phyloP scores from a whole-genome alignment of 345 rosid species.

The Citrus glauca region DNA sequence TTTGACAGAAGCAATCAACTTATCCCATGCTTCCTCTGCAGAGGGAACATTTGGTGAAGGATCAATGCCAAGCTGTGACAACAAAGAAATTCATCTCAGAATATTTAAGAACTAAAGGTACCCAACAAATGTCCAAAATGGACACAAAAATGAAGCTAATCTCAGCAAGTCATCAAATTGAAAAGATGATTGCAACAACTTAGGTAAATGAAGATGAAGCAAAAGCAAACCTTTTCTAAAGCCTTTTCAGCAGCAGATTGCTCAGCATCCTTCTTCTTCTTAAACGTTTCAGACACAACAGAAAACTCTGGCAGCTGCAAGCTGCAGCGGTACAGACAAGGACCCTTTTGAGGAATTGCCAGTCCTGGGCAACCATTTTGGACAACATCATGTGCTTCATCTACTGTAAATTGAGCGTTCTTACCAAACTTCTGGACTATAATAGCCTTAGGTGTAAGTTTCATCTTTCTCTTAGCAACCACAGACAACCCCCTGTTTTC shows the following conservation, averaged over 20 bases:
- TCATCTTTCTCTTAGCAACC: slow-evolving; percentile 30
- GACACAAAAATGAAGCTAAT: not conserved
- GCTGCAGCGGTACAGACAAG: slow-evolving; percentile 67
- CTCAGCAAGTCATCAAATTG: not conserved
- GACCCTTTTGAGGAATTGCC: slow-evolving; percentile 70
- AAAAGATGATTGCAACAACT: not conserved
- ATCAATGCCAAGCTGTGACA: slow-evolving; percentile 66
- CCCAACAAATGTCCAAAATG: not conserved
- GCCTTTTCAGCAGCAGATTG: slow-evolving; percentile 92
- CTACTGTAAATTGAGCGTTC: slow-evolving; percentile 56
- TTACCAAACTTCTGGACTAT: slow-evolving; percentile 68
- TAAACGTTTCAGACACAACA: slow-evolving; percentile 54
- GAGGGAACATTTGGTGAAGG: slow-evolving; percentile 44
- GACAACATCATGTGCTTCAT: slow-evolving; percentile 62
- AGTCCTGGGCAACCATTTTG: slow-evolving; percentile 83
- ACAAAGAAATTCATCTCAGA: not conserved
- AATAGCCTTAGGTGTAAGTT: slow-evolving; percentile 72
- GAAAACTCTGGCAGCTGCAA: slow-evolving; percentile 75
- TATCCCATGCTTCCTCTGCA: slow-evolving; percentile 58
- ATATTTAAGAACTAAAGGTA: not conserved
- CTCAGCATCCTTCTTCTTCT: slow-evolving; percentile 89
- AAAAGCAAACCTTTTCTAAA: slow-evolving; percentile 56
- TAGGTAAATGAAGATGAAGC: slow-evolving; percentile 6
- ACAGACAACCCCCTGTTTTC: slow-evolving; percentile 25
- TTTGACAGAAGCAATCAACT: slow-evolving; percentile 45